These are phyloP conservation scores for Hymenochaete sp. DNA, from an alignment of 1,284 basidiomycete genomes.

Conservation along the genomic window DNA sequence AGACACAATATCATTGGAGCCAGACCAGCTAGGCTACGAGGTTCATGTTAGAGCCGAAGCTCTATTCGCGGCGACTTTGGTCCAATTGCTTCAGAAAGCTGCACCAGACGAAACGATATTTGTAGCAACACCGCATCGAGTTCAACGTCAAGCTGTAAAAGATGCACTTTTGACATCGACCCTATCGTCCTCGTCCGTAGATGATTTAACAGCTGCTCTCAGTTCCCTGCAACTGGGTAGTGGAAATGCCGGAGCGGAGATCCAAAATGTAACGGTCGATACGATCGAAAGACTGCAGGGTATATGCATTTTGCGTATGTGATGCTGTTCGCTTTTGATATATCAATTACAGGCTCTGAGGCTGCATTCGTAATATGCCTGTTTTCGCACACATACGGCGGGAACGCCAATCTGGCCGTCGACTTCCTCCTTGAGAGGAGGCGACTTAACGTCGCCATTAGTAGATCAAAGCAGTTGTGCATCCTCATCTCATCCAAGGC, in stretches of 20 bases:
- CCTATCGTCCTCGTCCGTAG: too few relatives aligned
- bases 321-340: not conserved
- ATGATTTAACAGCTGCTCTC: constrained; percentile 17
- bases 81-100: constrained; percentile 30
- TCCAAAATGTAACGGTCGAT: constrained; percentile 34
- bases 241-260: constrained; percentile 5
- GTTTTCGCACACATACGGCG: constrained; percentile 36
- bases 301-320: constrained; percentile 13
- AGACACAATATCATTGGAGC: constrained; percentile 24
- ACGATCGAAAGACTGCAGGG: constrained; percentile 43
- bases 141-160: constrained; percentile 40
- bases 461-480: constrained; percentile 40
- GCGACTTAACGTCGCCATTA: constrained; percentile 42
- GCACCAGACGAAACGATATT: constrained; percentile 37
- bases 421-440: constrained; percentile 38
- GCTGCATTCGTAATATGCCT: constrained; percentile 43
- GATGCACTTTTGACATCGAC: constrained; percentile 29
- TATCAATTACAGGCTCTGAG: constrained; percentile 34
- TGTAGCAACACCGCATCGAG: constrained; percentile 41
- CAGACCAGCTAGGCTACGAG: constrained; percentile 34
- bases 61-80: constrained; percentile 35
- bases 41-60: constrained; percentile 39
- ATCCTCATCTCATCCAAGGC: constrained; percentile 36
- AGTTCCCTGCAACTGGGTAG: constrained; percentile 8
- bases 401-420: constrained; percentile 26